phyloP scores from a whole-genome alignment of 805 yeast species.

The Ogataea corticis region DNA sequence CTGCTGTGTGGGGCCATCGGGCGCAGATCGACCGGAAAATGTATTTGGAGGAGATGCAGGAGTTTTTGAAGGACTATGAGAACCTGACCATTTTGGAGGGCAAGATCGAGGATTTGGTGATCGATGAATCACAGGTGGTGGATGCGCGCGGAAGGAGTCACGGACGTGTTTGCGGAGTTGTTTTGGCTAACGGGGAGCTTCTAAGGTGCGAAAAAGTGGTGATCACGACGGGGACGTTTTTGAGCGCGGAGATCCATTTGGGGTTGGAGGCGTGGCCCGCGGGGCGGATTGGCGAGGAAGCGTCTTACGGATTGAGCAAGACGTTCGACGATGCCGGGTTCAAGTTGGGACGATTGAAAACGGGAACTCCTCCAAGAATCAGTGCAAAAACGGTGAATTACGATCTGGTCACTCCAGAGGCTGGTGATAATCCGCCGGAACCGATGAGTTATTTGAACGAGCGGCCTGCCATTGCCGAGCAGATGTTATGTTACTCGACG shows the following conservation, averaged over 20 bases:
- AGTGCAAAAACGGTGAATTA: constrained; percentile 73
- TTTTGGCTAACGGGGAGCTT: constrained; percentile 66
- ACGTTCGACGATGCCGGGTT: constrained; percentile 80
- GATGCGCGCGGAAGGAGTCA: constrained; percentile 40
- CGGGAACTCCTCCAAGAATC: constrained; percentile 96
- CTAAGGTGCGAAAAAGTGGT: constrained; percentile 68
- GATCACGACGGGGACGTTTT: constrained; percentile 92
- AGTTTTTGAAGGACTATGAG: constrained; percentile 52
- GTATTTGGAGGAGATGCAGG: constrained; percentile 79
- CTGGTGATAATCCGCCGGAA: constrained; percentile 80
- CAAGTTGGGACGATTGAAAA: constrained; percentile 82
- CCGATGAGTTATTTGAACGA: constrained; percentile 90
- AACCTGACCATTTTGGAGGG: constrained; percentile 66
- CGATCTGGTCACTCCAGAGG: constrained; percentile 59
- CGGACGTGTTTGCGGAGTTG: constrained; percentile 65
- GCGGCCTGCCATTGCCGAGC: constrained; percentile 57
- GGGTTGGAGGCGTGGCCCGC: constrained; percentile 82
- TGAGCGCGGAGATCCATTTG: constrained; percentile 92
- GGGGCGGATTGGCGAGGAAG: constrained; percentile 90
- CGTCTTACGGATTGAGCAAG: constrained; percentile 84
- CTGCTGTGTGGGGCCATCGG: constrained; percentile 98
- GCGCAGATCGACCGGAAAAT: constrained; percentile 91
- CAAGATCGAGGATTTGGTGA: constrained; percentile 80
- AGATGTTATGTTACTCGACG: constrained; percentile 75
- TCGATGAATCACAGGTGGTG: constrained; percentile 41